Conservation (phyloP, 192 early-diverging fungal species). For the Gaertneriomyces semiglobifer region DNA sequence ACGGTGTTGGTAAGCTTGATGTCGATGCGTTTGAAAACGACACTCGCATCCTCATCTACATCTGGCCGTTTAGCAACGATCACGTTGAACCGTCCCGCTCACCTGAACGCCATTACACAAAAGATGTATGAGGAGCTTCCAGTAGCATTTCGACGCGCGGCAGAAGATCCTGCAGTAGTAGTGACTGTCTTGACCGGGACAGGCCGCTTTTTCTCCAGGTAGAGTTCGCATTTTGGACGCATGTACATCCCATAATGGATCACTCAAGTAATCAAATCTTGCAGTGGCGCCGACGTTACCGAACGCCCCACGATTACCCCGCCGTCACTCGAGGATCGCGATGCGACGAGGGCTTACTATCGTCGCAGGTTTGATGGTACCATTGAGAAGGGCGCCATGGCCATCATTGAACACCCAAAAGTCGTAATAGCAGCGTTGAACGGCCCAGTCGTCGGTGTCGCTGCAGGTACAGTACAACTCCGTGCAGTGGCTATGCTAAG, state of each 20-base stretch:
- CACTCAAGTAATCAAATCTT: neutral
- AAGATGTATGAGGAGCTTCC: constrained; percentile 19
- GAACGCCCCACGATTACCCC: neutral
- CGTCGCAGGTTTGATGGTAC: constrained; percentile 22
- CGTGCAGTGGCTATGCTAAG: neutral
- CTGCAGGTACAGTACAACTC: constrained; percentile 13
- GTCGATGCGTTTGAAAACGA: no score
- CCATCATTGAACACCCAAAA: constrained; percentile 26
- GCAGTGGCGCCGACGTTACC: constrained; percentile 29
- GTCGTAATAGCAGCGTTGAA: constrained; percentile 30
- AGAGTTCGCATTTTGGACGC: neutral
- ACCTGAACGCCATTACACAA: constrained; percentile 16
- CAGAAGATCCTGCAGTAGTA: constrained; percentile 5
- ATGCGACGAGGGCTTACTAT: constrained; percentile 17
- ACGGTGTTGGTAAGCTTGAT: no score
- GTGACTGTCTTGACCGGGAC: constrained; percentile 19
- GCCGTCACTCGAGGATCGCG: constrained; percentile 4
- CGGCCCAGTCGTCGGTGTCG: constrained; percentile 30
- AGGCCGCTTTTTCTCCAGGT: constrained; percentile 30
- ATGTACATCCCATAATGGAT: neutral
- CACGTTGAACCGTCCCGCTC: constrained; percentile 20
- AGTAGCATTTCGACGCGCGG: constrained; percentile 15
- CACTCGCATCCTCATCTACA: neutral
- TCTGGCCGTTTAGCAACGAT: constrained; percentile 11
- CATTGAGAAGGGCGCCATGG: constrained; percentile 3